These are phyloP conservation scores for Melastoma candidum DNA, from an alignment of 441 rosid species.

Conservation along the genomic window DNA sequence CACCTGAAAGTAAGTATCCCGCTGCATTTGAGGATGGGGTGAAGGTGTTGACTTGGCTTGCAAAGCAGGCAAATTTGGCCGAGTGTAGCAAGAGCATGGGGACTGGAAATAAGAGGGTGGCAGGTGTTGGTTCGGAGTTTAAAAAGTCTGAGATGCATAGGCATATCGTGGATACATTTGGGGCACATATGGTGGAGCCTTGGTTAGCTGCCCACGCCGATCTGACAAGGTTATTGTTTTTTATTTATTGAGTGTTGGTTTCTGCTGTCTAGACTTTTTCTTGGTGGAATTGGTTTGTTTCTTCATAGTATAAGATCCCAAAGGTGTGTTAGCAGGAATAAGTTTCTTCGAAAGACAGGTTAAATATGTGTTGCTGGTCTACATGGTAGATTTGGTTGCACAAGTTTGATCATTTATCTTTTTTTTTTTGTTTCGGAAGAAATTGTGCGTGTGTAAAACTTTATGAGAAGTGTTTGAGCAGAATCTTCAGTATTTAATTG, in stretches of 20 bases:
- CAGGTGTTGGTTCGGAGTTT: constrained; percentile 31
- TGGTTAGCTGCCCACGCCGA: constrained; percentile 97
- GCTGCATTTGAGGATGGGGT: constrained; percentile 83
- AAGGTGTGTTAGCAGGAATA: neutral
- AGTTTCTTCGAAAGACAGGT: neutral
- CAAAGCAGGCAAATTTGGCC: constrained; percentile 84
- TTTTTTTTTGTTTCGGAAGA: too few species aligned
- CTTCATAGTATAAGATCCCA: neutral
- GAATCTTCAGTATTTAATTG: too few species aligned
- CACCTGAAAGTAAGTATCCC: constrained; percentile 84
- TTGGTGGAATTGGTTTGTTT: neutral
- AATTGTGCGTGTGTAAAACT: too few species aligned
- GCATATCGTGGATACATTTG: constrained; percentile 69
- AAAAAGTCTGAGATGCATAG: constrained; percentile 53
- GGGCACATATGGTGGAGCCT: constrained; percentile 95
- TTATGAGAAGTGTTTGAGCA: too few species aligned
- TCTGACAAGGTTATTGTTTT: constrained; percentile 60
- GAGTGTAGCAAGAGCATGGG: constrained; percentile 80
- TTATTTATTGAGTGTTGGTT: constrained; percentile 1
- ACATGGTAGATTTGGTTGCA: too few species aligned
- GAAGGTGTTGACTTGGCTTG: constrained; percentile 81
- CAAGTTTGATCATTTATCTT: too few species aligned
- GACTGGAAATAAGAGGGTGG: constrained; percentile 12
- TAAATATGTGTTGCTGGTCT: too few species aligned
- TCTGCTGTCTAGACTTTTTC: neutral